Percentiles rank a stretch among this genome's conserved stretches.
Conservation (phyloP, 768 basidiomycete genomes). For the Artomyces pyxidatus region DNA sequence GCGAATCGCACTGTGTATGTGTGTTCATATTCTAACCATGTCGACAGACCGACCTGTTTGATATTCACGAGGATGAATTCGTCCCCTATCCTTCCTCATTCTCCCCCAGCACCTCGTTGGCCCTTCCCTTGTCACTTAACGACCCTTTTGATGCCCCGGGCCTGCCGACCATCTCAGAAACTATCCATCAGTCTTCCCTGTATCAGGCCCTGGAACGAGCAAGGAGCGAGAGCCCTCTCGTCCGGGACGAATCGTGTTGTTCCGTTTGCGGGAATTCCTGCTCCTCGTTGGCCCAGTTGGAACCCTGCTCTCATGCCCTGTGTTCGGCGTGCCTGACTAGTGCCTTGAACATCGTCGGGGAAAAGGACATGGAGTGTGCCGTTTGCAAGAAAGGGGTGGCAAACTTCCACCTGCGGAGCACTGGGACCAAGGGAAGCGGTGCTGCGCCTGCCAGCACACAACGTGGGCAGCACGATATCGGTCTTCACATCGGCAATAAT, state of each 20-base stretch:
- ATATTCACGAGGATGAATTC: slow-evolving; percentile 67
- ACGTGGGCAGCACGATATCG: slow-evolving; percentile 15
- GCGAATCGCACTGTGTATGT: slow-evolving; percentile 18
- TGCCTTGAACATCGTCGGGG: slow-evolving; percentile 82
- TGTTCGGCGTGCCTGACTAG: slow-evolving; percentile 81
- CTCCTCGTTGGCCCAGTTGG: slow-evolving; percentile 52
- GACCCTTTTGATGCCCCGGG: slow-evolving; percentile 34
- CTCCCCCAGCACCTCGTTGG: slow-evolving; percentile 24
- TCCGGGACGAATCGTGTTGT: slow-evolving; percentile 33
- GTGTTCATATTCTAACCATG: too few species aligned
- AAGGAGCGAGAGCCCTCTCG: slow-evolving; percentile 6
- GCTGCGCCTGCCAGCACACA: slow-evolving; percentile 8
- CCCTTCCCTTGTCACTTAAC: slow-evolving; percentile 29
- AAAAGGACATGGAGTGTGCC: slow-evolving; percentile 82
- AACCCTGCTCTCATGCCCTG: slow-evolving; percentile 68
- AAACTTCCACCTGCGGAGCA: slow-evolving; percentile 39
- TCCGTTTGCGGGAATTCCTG: slow-evolving; percentile 53
- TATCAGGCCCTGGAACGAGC: slow-evolving; percentile 10
- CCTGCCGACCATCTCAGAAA: slow-evolving; percentile 27
- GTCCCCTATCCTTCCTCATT: slow-evolving; percentile 36
- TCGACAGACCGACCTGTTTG: slow-evolving; percentile 46
- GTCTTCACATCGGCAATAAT: slow-evolving; percentile 17
- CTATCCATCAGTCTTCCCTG: slow-evolving; percentile 27
- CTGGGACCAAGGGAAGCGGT: slow-evolving; percentile 20
- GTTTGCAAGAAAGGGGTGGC: slow-evolving; percentile 65